Conservation (phyloP, 1,139 yeast genomes). For the Pichia cactophila region DNA sequence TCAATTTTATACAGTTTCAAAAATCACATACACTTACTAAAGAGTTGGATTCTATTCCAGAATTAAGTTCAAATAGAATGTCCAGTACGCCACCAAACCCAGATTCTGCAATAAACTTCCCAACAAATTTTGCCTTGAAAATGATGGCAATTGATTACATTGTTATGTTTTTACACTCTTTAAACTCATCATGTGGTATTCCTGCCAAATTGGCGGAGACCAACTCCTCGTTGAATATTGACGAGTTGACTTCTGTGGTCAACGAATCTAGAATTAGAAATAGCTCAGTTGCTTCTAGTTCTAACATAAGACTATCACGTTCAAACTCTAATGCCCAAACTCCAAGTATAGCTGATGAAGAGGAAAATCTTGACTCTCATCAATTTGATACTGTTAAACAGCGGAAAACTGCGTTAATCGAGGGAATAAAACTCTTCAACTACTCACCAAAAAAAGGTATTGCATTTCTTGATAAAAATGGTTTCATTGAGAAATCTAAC, state of each 20-base stretch:
- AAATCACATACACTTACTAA: conserved; percentile 63
- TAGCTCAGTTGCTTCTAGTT: conserved; percentile 15
- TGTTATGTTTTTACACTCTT: conserved; percentile 74
- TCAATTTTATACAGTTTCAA: conserved; percentile 55
- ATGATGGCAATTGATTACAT: conserved; percentile 74
- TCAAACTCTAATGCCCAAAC: conserved; percentile 9
- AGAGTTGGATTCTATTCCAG: conserved; percentile 64
- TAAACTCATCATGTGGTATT: conserved; percentile 80
- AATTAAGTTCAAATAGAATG: conserved; percentile 64
- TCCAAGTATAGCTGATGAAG: conserved; percentile 16
- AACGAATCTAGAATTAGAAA: conserved; percentile 15
- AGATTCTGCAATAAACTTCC: conserved; percentile 48
- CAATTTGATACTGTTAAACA: conserved; percentile 83
- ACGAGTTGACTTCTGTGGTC: conserved; percentile 10
- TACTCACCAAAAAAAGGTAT: conserved; percentile 81
- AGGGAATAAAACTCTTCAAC: conserved; percentile 74
- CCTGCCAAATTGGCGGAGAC: conserved; percentile 14
- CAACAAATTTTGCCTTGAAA: conserved; percentile 77
- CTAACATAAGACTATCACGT: conserved; percentile 3
- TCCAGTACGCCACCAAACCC: conserved; percentile 55
- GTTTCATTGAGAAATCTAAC: conserved; percentile 52
- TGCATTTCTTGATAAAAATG: conserved; percentile 48
- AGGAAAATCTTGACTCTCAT: conserved; percentile 56
- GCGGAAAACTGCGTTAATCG: conserved; percentile 72
- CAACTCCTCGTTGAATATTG: neutral